These are phyloP conservation scores for Aspergillus hortae DNA, from an alignment of 2,329 filamentous ascomycete genomes.

Conservation along the genomic window DNA sequence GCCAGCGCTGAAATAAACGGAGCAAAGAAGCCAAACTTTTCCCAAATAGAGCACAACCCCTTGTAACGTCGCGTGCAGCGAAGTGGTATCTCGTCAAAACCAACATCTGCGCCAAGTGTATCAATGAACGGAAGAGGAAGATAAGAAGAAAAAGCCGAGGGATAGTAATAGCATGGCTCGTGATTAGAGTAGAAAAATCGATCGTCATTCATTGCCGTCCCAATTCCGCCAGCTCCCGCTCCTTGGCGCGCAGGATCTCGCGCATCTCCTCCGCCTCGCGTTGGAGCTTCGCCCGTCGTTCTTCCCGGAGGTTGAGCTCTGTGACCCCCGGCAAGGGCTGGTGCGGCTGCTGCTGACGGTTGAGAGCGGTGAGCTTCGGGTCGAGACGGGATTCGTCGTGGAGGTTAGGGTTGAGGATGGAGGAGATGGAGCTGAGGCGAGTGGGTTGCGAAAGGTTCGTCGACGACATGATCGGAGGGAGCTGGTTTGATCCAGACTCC, in stretches of 20 bases:
- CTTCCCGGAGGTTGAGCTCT: conserved; percentile 55
- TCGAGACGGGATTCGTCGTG: conserved; percentile 41
- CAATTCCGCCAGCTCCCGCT: conserved; percentile 64
- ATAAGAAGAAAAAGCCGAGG: conserved; percentile 4
- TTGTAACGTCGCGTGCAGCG: conserved; percentile 7
- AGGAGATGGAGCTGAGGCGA: conserved; percentile 71
- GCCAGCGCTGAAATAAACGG: conserved; percentile 17
- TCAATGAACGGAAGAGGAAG: conserved; percentile 10
- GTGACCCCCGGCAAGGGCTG: conserved; percentile 31
- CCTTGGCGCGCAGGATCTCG: conserved; percentile 67
- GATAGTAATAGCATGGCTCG: not conserved
- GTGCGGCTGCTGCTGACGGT: conserved; percentile 25
- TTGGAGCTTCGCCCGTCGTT: conserved; percentile 63
- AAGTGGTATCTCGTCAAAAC: conserved; percentile 19
- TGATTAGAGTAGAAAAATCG: not conserved
- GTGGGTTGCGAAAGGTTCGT: conserved; percentile 44
- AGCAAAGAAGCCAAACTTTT: conserved; percentile 10
- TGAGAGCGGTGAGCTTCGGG: conserved; percentile 32
- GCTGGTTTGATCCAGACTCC: conserved; percentile 34
- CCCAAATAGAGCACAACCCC: conserved; percentile 11
- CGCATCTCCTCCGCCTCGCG: conserved; percentile 75
- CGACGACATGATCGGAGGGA: conserved; percentile 38
- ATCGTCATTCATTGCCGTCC: conserved; percentile 23
- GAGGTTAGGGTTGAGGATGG: conserved; percentile 62
- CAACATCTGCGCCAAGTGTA: conserved; percentile 17